Evolutionary conservation across 1,284 basidiomycete genomes (phyloP).

Genomic region (Fistulina hepatica): DNA sequence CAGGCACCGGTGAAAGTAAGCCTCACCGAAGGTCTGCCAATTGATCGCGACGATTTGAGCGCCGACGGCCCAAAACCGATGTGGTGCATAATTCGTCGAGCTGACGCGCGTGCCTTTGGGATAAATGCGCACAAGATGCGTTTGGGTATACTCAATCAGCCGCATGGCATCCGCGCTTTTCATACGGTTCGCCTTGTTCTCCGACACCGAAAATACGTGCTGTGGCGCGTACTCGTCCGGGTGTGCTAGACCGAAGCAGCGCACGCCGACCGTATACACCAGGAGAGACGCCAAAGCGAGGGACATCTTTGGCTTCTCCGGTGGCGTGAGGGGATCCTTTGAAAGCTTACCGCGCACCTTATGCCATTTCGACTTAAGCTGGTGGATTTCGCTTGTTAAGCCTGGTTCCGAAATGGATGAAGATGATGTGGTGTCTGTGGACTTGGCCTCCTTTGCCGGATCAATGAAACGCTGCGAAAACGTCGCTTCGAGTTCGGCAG

Average conservation of each 20-base stretch:
- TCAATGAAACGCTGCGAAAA: constrained; percentile 9
- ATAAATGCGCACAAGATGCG: constrained; percentile 84
- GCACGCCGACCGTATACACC: constrained; percentile 93
- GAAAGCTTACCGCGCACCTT: constrained; percentile 4
- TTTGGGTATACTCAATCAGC: constrained; percentile 83
- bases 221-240: constrained; percentile 81
- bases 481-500: constrained; percentile 7
- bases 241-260: constrained; percentile 89
- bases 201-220: constrained; percentile 91
- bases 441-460: not conserved
- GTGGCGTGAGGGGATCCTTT: too few relatives aligned
- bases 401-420: constrained; percentile 27
- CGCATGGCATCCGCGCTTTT: constrained; percentile 33
- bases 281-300: constrained; percentile 63
- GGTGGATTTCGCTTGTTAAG: not conserved
- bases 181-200: constrained; percentile 64
- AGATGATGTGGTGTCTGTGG: constrained; percentile 26
- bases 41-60: constrained; percentile 94
- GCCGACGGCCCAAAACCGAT: constrained; percentile 84
- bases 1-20: not conserved
- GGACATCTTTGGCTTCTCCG: constrained; percentile 58
- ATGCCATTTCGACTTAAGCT: constrained; percentile 10
- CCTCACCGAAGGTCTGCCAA: constrained; percentile 88
- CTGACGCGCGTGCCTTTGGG: constrained; percentile 76
- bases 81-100: constrained; percentile 85